Evolutionary conservation across 1,139 yeast species (phyloP).

Genomic region (Wickerhamomyces sp.): DNA sequence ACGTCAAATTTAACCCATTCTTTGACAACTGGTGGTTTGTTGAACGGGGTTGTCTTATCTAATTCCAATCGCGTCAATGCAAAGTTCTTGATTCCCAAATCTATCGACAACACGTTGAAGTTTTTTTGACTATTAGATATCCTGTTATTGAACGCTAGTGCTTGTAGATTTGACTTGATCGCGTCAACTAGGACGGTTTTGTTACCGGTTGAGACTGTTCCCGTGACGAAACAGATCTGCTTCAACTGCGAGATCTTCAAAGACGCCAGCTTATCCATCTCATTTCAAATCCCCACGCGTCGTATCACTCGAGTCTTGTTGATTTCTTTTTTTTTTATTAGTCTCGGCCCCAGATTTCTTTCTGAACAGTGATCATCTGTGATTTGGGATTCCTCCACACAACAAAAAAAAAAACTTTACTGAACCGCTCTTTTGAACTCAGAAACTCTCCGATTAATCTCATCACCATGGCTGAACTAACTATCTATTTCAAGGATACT

Average conservation of each 20-base stretch:
- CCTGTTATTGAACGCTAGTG: constrained; percentile 6
- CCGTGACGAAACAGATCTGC: constrained; percentile 15
- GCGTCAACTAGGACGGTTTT: constrained; percentile 8
- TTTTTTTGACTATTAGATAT: constrained; percentile 15
- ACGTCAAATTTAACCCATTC: constrained; percentile 43
- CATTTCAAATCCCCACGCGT: no score
- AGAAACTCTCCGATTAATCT: no score
- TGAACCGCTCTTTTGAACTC: no score
- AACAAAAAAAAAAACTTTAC: no score
- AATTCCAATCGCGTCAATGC: constrained; percentile 27
- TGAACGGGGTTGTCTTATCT: constrained; percentile 18
- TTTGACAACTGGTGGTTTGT: constrained; percentile 26
- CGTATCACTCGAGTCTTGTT: no score
- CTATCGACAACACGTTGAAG: constrained; percentile 31
- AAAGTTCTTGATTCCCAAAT: constrained; percentile 41
- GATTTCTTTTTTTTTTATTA: no score
- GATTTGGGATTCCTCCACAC: no score
- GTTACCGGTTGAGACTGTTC: constrained; percentile 9
- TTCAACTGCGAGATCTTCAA: constrained; percentile 13
- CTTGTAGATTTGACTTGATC: constrained; percentile 4
- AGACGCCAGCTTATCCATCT: constrained; percentile 10
- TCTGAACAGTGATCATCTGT: no score
- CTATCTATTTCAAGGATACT: no score
- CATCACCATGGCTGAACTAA: no score
- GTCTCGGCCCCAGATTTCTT: no score